Conservation (phyloP, 495 filamentous ascomycete species). For the Terfezia claveryi region DNA sequence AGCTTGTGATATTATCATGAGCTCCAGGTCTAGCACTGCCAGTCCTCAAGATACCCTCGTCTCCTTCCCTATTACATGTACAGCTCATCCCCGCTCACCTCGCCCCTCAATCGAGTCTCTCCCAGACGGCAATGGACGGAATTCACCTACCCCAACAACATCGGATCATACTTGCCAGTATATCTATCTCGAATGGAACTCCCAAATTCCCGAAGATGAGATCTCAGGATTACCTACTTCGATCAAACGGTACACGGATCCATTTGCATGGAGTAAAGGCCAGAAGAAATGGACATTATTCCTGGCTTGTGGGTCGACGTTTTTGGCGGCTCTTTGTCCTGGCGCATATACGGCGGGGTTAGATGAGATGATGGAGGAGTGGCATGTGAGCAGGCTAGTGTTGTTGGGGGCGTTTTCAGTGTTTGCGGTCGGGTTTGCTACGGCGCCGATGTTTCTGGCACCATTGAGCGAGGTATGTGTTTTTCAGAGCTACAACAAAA, state of each 20-base stretch:
- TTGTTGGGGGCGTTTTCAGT: slow-evolving; percentile 58
- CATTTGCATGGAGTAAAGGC: slow-evolving; percentile 47
- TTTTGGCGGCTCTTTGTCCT: slow-evolving; percentile 58
- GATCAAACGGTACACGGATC: slow-evolving; percentile 17
- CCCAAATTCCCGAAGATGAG: slow-evolving; percentile 1
- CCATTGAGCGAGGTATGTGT: slow-evolving; percentile 63
- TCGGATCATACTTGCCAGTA: neutral
- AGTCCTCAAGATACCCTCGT: neutral
- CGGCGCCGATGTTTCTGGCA: slow-evolving; percentile 77
- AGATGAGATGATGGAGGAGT: slow-evolving; percentile 37
- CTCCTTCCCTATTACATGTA: neutral
- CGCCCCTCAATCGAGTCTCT: neutral
- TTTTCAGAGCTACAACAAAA: neutral
- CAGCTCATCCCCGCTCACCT: neutral
- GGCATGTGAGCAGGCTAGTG: slow-evolving; percentile 39
- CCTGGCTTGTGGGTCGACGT: slow-evolving; percentile 53
- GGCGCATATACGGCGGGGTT: slow-evolving; percentile 56
- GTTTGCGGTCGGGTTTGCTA: slow-evolving; percentile 62
- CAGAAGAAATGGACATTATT: slow-evolving; percentile 52
- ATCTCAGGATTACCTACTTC: neutral
- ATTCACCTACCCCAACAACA: too few relatives aligned
- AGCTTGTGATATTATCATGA: too few relatives aligned
- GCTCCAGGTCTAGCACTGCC: too few relatives aligned
- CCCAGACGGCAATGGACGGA: neutral
- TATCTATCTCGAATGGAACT: slow-evolving; percentile 15